Conservation (phyloP, 805 yeast genomes). For the Yarrowia sp. region DNA sequence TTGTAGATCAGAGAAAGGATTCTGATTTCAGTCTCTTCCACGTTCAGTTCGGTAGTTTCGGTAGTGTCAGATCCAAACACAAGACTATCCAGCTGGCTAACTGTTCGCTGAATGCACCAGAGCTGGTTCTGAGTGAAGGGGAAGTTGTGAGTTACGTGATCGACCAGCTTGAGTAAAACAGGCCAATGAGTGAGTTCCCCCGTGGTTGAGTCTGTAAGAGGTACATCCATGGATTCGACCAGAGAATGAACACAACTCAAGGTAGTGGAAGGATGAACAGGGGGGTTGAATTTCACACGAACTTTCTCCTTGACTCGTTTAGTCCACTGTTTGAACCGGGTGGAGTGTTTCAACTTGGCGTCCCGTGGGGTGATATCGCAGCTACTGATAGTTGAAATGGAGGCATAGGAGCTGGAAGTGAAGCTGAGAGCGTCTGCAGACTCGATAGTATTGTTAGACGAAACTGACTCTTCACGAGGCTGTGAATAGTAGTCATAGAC, state of each 20-base stretch:
- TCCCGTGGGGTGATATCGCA: background rate
- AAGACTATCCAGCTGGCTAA: background rate
- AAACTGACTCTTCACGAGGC: background rate
- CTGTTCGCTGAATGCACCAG: slow-evolving; percentile 3
- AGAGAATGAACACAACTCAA: background rate
- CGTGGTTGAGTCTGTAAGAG: background rate
- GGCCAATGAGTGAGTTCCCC: background rate
- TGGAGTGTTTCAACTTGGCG: background rate
- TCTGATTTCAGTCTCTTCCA: background rate
- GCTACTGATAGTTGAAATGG: background rate
- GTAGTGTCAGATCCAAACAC: background rate
- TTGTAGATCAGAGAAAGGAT: background rate
- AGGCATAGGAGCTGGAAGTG: background rate
- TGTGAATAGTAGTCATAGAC: background rate
- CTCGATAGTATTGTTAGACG: background rate
- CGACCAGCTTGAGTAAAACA: background rate
- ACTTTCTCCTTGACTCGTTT: background rate
- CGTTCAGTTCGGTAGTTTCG: background rate
- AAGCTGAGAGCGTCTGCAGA: background rate
- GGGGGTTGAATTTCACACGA: background rate
- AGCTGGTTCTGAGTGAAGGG: background rate
- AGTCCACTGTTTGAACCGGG: background rate
- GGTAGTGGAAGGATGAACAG: background rate
- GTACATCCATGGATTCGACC: slow-evolving; percentile 5
- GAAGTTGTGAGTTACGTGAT: slow-evolving; percentile 8